These are phyloP conservation scores for Magnusiomyces sp. DNA, from an alignment of 1,139 yeast genomes.

Conservation along the genomic window DNA sequence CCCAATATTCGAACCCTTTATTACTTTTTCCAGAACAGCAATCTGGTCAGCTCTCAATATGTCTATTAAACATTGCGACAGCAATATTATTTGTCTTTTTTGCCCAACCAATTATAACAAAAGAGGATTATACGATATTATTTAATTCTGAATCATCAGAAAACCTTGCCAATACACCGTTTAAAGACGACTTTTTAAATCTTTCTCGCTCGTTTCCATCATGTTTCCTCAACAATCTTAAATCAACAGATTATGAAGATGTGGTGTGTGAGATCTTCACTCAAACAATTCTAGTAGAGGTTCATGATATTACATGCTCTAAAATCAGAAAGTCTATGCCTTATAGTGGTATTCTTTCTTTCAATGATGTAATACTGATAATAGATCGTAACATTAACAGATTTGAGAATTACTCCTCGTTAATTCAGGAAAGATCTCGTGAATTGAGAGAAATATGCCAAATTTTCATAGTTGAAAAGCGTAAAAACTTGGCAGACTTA, in stretches of 20 bases:
- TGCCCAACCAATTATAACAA: not conserved
- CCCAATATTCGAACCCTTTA: not conserved
- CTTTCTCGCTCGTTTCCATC: not conserved
- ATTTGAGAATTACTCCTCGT: not conserved
- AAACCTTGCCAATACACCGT: not conserved
- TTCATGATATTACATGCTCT: too few species aligned
- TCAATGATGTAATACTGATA: not conserved
- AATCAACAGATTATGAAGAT: not conserved
- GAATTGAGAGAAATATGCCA: not conserved
- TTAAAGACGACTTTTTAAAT: not conserved
- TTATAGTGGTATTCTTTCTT: not conserved
- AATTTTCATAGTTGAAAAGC: not conserved
- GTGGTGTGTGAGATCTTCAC: not conserved
- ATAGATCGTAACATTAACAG: not conserved
- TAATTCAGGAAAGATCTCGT: not conserved
- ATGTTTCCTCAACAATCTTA: not conserved
- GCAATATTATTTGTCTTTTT: conserved; percentile 3
- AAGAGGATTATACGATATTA: not conserved
- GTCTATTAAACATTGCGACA: conserved; percentile 7
- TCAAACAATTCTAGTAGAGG: too few species aligned
- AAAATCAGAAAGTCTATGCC: too few species aligned
- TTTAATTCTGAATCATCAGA: not conserved
- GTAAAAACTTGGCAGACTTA: not conserved
- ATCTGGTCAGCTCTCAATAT: not conserved
- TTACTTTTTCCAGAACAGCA: conserved; percentile 3